Base-by-base conservation (phyloP, 495 filamentous ascomycete species). In the Cladorrhinum samala region DNA sequence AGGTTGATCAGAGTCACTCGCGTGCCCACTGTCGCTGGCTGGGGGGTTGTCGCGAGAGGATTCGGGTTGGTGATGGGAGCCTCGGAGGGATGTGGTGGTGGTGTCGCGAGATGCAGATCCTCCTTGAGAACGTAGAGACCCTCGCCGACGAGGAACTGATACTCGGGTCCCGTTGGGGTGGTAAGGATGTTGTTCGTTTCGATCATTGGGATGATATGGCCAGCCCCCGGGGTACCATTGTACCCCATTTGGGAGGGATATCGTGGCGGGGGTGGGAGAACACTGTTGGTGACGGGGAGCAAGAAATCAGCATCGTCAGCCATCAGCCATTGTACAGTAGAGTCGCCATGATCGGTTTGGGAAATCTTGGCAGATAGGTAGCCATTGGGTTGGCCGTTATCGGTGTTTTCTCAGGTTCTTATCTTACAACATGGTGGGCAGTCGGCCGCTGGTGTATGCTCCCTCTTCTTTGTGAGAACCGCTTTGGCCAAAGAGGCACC, bases 1-100 rank as follows among this genome's bases (percentile, higher is more conserved):
- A 95, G 73, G 43, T 77, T 83, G 16, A 90, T 70, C 9, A 96
- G 64, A 0, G 90, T 91, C 17, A 96, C 62, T 69, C 86, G 94
- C n/a, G 92, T 91, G 46, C 94, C 93, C 2, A 83, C 75, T 23
- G 86, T 91, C 11, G 87, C 88, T 9, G 91, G 88, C 30, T 81
- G 79, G 21, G 88, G 86, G 14, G 82, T 84, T 2, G 91, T 95
- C 33, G 88, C 85, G 37, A 97, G 83, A 36, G 92, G 92, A 62
- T 97, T 98, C 9, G 86, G 83, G 66, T 90, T 96, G 56, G 83
- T 68, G 19, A 89, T 71, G 5, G 89, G 91, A 30, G 88, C 84
- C 75, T 97, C 94, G 49, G 90, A 91, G 21, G 92, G 92, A 68
- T 97, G 92, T 4, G 94, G 90, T 50, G 90, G 93, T 49, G 93